A percentile compares a stretch with the other conserved stretches of the same genome.
Conservation (phyloP, 2,329 filamentous ascomycete genomes). For the Pestalotiopsis sp. region DNA sequence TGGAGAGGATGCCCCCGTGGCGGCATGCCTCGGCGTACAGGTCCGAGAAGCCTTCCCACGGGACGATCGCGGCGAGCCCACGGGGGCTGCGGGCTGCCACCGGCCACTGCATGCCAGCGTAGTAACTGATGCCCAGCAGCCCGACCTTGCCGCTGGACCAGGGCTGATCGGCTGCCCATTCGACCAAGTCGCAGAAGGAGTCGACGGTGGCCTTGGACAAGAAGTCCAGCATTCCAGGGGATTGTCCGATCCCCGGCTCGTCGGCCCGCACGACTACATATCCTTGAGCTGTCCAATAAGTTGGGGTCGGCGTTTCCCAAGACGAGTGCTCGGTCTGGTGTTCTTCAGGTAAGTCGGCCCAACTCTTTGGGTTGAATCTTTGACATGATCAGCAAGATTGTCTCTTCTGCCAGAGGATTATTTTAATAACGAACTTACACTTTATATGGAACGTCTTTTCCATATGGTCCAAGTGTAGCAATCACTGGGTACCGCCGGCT, state of each 20-base stretch:
- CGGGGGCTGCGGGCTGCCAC: slow-evolving; percentile 49
- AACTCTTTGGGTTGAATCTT: background rate
- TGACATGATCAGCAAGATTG: background rate
- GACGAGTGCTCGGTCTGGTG: slow-evolving; percentile 56
- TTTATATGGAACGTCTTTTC: slow-evolving; percentile 70
- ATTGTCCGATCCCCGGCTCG: slow-evolving; percentile 51
- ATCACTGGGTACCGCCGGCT: slow-evolving; percentile 57
- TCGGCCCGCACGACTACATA: slow-evolving; percentile 59
- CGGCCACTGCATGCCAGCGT: slow-evolving; percentile 50
- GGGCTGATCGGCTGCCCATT: slow-evolving; percentile 48
- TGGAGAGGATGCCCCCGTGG: slow-evolving; percentile 64
- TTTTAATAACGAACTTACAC: slow-evolving; percentile 44
- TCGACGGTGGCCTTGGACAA: slow-evolving; percentile 52
- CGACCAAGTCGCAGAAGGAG: slow-evolving; percentile 50
- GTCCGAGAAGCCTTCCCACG: slow-evolving; percentile 56
- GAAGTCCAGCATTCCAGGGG: slow-evolving; percentile 47
- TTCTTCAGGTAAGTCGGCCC: slow-evolving; percentile 25
- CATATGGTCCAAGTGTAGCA: slow-evolving; percentile 74
- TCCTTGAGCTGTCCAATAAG: slow-evolving; percentile 56
- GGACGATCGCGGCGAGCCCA: slow-evolving; percentile 49
- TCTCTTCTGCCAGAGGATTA: slow-evolving; percentile 46
- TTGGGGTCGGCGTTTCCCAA: slow-evolving; percentile 62
- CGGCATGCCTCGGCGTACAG: slow-evolving; percentile 60
- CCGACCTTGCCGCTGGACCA: slow-evolving; percentile 54
- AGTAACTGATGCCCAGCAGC: slow-evolving; percentile 52